phyloP scores from a whole-genome alignment of 495 filamentous ascomycete species.

The Thozetella sp. region DNA sequence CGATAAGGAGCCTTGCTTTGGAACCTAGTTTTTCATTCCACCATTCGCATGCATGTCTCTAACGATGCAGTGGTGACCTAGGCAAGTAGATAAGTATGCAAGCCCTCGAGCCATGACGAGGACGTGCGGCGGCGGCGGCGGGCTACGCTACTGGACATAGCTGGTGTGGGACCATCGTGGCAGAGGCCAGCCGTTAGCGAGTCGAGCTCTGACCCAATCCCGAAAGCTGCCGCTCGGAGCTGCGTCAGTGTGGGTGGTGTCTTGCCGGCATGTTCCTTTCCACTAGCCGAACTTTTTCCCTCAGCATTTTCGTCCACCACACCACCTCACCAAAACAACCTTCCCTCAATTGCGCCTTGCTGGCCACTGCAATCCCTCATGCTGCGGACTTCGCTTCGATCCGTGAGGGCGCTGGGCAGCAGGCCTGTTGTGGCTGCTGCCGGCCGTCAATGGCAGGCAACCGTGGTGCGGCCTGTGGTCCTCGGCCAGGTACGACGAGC shows the following conservation, averaged over 20 bases:
- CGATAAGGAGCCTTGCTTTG: no score
- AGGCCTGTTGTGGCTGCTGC: conserved; percentile 46
- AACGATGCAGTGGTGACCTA: no score
- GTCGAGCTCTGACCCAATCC: not conserved
- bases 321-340: conserved; percentile 28
- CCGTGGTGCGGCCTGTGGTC: conserved; percentile 27
- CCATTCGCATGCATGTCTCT: no score
- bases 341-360: conserved; percentile 34
- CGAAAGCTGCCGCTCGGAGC: not conserved
- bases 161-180: no score
- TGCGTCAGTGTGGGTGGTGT: conserved; percentile 2
- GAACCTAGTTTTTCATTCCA: no score
- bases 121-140: no score
- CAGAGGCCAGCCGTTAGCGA: no score
- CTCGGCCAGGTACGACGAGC: conserved; percentile 29
- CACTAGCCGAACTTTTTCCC: conserved; percentile 44
- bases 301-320: conserved; percentile 39
- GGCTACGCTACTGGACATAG: no score
- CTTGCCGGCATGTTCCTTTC: conserved; percentile 7
- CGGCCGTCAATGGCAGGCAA: conserved; percentile 58
- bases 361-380: conserved; percentile 59
- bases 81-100: no score
- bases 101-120: no score
- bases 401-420: conserved; percentile 54
- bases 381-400: conserved; percentile 68